A percentile compares a stretch with the other conserved stretches of the same genome.
phyloP scores from a whole-genome alignment of 495 filamentous ascomycete species.

The Trichoderma orchidacearum region DNA sequence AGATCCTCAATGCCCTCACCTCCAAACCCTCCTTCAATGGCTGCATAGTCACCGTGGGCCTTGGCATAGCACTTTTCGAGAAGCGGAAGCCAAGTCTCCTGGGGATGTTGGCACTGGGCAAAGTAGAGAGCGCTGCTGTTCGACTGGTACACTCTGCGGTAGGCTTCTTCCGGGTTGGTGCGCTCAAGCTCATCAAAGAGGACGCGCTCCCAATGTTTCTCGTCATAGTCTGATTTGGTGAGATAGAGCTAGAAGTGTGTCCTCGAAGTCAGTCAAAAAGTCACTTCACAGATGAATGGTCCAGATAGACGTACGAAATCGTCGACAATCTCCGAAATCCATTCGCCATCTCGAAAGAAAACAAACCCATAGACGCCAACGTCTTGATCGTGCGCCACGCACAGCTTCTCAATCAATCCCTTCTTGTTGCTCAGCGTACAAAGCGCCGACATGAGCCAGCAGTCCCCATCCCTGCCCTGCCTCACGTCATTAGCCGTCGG shows the following conservation, averaged over 20 bases:
- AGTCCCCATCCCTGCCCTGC: conserved; percentile 72
- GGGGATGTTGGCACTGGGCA: conserved; percentile 69
- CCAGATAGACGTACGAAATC: conserved; percentile 28
- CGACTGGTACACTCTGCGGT: conserved; percentile 59
- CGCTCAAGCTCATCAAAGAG: conserved; percentile 62
- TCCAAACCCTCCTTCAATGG: conserved; percentile 75
- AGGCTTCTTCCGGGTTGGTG: conserved; percentile 62
- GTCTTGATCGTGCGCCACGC: conserved; percentile 64
- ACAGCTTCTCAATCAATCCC: conserved; percentile 66
- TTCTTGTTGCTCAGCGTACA: conserved; percentile 73
- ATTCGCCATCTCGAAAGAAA: conserved; percentile 85
- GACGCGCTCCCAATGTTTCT: conserved; percentile 47
- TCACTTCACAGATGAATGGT: conserved; percentile 15
- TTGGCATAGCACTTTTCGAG: conserved; percentile 96
- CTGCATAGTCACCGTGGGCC: conserved; percentile 74
- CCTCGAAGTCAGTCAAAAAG: background rate
- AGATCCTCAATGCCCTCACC: conserved; percentile 89
- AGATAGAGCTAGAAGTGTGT: conserved; percentile 45
- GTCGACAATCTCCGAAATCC: conserved; percentile 84
- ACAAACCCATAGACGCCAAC: conserved; percentile 93
- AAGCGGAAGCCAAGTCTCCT: conserved; percentile 90
- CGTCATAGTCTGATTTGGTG: conserved; percentile 70
- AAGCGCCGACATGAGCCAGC: conserved; percentile 83
- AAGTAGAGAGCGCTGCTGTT: conserved; percentile 68
- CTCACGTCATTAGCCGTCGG: conserved; percentile 72